These are phyloP conservation scores for Phoenix roebelenii DNA, from an alignment of 176 grass and related monocot genomes.

Conservation along the genomic window DNA sequence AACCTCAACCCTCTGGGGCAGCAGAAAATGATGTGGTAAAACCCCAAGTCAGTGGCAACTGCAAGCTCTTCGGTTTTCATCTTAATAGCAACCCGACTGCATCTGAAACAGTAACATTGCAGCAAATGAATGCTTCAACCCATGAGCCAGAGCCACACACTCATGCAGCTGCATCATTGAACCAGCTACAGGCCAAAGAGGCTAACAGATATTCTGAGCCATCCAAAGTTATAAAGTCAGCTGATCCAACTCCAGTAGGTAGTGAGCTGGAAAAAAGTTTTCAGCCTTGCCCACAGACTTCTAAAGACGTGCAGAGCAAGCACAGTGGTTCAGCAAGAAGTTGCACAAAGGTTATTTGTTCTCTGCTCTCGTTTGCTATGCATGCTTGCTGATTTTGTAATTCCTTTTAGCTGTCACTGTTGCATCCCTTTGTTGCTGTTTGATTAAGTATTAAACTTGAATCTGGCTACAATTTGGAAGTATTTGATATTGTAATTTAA, in stretches of 20 bases:
- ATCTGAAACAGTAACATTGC: constrained; percentile 28
- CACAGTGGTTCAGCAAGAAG: constrained; percentile 56
- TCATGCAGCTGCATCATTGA: constrained; percentile 19
- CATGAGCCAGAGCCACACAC: constrained; percentile 23
- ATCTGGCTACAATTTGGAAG: too few relatives aligned
- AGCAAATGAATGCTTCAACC: constrained; percentile 12
- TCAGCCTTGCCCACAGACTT: constrained; percentile 26
- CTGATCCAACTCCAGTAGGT: constrained; percentile 14
- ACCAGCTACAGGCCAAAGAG: constrained; percentile 20
- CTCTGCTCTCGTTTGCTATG: neutral
- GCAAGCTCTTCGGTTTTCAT: constrained; percentile 66
- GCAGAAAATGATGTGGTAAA: constrained; percentile 39
- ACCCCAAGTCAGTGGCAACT: constrained; percentile 31
- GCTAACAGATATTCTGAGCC: constrained; percentile 28
- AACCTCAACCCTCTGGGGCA: constrained; percentile 39
- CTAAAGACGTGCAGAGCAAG: constrained; percentile 43
- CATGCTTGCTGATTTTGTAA: too few relatives aligned
- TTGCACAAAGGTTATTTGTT: constrained; percentile 63
- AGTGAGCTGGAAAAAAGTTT: constrained; percentile 24
- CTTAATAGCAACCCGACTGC: constrained; percentile 30
- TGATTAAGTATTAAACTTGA: too few relatives aligned
- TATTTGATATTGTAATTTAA: too few relatives aligned
- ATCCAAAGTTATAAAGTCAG: constrained; percentile 20
- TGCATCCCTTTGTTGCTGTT: too few relatives aligned
- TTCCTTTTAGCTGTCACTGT: too few relatives aligned